phyloP scores from a whole-genome alignment of 2,329 filamentous ascomycete genomes.

The Colletotrichum echinochloae region DNA sequence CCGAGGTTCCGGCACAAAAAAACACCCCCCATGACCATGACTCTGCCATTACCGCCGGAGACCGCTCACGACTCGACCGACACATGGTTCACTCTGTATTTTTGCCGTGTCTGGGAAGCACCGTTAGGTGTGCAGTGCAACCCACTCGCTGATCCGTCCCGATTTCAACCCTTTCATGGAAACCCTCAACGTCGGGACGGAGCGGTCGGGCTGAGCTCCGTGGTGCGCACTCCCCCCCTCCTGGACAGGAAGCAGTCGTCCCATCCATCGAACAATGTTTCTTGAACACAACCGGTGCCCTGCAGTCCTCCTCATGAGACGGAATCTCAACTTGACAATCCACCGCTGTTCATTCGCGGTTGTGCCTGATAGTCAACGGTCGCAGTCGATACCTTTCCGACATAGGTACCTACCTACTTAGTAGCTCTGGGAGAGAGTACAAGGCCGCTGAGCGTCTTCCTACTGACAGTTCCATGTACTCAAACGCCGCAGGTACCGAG shows the following conservation, averaged over 20 bases:
- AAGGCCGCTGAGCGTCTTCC: conserved; percentile 5
- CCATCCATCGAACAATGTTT: neutral
- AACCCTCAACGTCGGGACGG: neutral
- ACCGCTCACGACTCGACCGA: conserved; percentile 20
- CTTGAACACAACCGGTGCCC: neutral
- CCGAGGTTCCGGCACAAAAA: conserved; percentile 29
- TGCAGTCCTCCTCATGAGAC: neutral
- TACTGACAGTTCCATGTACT: neutral
- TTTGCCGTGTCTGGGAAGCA: neutral
- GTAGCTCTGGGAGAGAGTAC: no score
- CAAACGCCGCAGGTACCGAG: conserved; percentile 17
- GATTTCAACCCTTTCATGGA: neutral
- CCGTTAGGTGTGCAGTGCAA: neutral
- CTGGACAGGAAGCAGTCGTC: conserved; percentile 11
- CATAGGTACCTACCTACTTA: no score
- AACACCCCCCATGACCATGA: conserved; percentile 26
- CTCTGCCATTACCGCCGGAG: conserved; percentile 26
- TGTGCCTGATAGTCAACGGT: neutral
- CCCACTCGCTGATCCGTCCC: neutral
- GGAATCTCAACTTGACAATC: neutral
- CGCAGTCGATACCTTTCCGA: neutral
- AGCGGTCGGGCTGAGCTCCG: neutral
- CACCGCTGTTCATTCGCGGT: neutral
- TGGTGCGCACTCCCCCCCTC: neutral
- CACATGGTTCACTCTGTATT: conserved; percentile 17